A percentile compares a stretch with the other conserved stretches of the same genome.
These are phyloP conservation scores for Moesziomyces sp. DNA, from an alignment of 1,284 basidiomycete species.

Conservation along the genomic window DNA sequence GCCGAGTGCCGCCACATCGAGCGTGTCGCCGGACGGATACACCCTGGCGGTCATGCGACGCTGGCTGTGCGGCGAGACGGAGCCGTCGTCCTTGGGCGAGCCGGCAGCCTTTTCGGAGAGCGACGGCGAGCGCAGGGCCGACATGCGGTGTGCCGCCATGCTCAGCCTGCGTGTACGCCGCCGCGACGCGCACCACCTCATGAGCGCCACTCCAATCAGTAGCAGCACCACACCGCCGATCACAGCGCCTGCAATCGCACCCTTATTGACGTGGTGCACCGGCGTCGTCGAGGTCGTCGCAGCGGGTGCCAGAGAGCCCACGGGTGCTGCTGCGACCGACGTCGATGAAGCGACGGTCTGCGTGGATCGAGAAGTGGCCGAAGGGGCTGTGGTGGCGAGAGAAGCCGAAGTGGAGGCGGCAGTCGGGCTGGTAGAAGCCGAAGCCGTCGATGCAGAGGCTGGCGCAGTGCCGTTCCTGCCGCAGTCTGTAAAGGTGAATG, in stretches of 20 bases:
- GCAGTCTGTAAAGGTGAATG: conserved; percentile 15
- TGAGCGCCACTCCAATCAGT: conserved; percentile 1
- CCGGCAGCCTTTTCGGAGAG: conserved; percentile 9
- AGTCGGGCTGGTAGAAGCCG: not conserved
- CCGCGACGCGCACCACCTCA: conserved; percentile 24
- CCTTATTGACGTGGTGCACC: conserved; percentile 10
- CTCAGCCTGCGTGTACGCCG: conserved; percentile 13
- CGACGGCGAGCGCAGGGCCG: conserved; percentile 3
- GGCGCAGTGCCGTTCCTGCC: not conserved
- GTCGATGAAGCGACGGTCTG: not conserved
- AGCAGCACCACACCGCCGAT: conserved; percentile 12
- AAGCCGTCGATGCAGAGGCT: not conserved
- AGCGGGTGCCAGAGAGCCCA: conserved; percentile 5
- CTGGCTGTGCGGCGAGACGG: conserved; percentile 2
- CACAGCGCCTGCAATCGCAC: conserved; percentile 18
- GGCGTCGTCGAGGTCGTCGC: not conserved
- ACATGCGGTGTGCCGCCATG: conserved; percentile 5
- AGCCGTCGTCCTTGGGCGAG: not conserved
- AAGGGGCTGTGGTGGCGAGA: not conserved
- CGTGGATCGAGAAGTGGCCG: not conserved
- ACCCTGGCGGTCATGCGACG: not conserved
- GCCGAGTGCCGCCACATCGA: not conserved
- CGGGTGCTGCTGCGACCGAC: conserved; percentile 1
- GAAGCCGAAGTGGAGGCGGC: conserved; percentile 3
- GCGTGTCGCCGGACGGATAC: conserved; percentile 2